phyloP scores from a whole-genome alignment of 2,329 filamentous ascomycete genomes.

The Stromatinia cepivora region DNA sequence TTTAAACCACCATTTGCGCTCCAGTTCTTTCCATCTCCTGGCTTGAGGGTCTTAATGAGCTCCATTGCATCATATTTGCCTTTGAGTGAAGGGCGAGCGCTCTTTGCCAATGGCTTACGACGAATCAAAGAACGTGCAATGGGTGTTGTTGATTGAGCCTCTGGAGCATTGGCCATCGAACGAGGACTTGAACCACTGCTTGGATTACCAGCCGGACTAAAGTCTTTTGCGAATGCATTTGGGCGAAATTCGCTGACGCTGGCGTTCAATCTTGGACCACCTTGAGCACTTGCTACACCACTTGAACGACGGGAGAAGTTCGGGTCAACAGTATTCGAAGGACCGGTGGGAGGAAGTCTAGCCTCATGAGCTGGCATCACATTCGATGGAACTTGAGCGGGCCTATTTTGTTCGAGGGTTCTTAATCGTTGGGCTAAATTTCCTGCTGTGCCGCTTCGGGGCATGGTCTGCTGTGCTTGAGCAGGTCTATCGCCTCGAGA shows the following conservation, averaged over 20 bases:
- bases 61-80: slow-evolving; percentile 63
- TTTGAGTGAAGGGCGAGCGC: slow-evolving; percentile 54
- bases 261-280: slow-evolving; percentile 60
- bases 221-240: slow-evolving; percentile 75
- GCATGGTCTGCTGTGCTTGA: slow-evolving; percentile 34
- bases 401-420: slow-evolving; percentile 37
- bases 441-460: slow-evolving; percentile 32
- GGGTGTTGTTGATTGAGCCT: slow-evolving; percentile 41
- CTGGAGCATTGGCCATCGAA: slow-evolving; percentile 47
- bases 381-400: slow-evolving; percentile 29
- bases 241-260: slow-evolving; percentile 80
- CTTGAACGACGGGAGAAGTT: slow-evolving; percentile 56
- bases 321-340: slow-evolving; percentile 58
- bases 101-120: slow-evolving; percentile 67
- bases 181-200: slow-evolving; percentile 73
- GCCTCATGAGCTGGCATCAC: slow-evolving; percentile 51
- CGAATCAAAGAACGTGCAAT: slow-evolving; percentile 56
- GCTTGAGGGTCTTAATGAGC: slow-evolving; percentile 55
- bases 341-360: slow-evolving; percentile 72
- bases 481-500: slow-evolving; percentile 37
- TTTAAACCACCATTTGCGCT: slow-evolving; percentile 79
- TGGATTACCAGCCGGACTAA: slow-evolving; percentile 66
- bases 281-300: slow-evolving; percentile 52
- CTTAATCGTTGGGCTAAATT: slow-evolving; percentile 36
- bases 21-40: slow-evolving; percentile 61